phyloP scores from a whole-genome alignment of 2,329 filamentous ascomycete species.

The Nigrospora oryzae region DNA sequence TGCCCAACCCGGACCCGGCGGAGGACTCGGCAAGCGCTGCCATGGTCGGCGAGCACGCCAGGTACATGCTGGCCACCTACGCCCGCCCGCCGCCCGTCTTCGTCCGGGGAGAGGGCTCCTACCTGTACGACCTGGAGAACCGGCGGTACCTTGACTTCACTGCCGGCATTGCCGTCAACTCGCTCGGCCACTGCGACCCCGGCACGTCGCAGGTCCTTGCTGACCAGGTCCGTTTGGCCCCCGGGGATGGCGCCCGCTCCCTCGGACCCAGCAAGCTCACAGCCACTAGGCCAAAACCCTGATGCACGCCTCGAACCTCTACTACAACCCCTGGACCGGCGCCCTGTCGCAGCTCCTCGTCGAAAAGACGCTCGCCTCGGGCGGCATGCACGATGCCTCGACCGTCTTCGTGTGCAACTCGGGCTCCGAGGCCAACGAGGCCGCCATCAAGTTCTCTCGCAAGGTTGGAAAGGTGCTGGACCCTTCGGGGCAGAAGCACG shows the following conservation, averaged over 20 bases:
- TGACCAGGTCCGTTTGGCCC: conserved; percentile 52
- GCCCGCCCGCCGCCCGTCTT: conserved; percentile 85
- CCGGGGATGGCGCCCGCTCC: too few relatives aligned
- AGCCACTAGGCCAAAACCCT: conserved; percentile 55
- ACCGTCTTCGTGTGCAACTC: conserved; percentile 94
- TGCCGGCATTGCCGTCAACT: conserved; percentile 90
- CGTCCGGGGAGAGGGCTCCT: conserved; percentile 76
- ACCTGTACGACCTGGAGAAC: conserved; percentile 85
- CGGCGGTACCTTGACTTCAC: conserved; percentile 90
- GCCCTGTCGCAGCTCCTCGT: conserved; percentile 79
- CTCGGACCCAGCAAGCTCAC: neutral
- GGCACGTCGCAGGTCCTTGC: conserved; percentile 67
- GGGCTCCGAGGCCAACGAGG: conserved; percentile 94
- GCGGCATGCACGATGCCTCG: conserved; percentile 71
- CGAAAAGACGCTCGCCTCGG: conserved; percentile 68
- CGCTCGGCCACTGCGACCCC: conserved; percentile 81
- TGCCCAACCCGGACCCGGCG: conserved; percentile 21
- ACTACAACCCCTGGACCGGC: conserved; percentile 94
- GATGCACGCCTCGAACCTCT: conserved; percentile 89
- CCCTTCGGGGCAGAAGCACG: conserved; percentile 63
- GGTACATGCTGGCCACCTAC: conserved; percentile 95
- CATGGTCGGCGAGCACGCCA: conserved; percentile 66
- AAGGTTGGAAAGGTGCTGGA: conserved; percentile 77
- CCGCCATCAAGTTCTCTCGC: conserved; percentile 91
- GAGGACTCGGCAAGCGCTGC: conserved; percentile 46